Evolutionary conservation across 73 alveolate genomes (phyloP).

Genomic region (Symbiodinium pilosum): DNA sequence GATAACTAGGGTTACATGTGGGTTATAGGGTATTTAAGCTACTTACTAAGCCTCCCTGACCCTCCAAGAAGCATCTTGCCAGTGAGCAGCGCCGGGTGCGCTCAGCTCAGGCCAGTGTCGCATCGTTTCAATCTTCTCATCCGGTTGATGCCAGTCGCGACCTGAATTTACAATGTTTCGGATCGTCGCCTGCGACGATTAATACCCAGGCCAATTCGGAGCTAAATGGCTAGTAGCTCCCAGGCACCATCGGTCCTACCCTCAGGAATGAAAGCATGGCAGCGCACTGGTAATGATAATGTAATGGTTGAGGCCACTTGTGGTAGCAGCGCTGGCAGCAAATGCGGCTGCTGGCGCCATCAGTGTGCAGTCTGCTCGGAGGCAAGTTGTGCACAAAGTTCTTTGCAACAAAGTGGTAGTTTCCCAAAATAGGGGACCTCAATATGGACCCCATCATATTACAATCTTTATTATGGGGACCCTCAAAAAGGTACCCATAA

Average conservation of each 20-base stretch:
- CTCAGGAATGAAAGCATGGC: neutral
- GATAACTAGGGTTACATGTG: no score
- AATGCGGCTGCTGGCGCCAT: neutral
- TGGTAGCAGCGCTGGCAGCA: neutral
- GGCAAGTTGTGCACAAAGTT: neutral
- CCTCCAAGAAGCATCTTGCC: no score
- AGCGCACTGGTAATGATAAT: no score
- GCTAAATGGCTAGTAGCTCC: slow-evolving; percentile 9
- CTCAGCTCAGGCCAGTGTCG: neutral
- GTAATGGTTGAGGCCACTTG: neutral
- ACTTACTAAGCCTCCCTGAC: no score
- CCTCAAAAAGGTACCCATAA: no score
- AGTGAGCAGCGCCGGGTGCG: neutral
- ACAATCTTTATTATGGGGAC: no score
- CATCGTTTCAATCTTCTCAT: neutral
- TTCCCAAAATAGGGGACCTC: no score
- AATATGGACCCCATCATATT: no score
- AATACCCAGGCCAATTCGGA: neutral
- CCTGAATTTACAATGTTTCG: neutral
- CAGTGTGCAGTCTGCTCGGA: neutral
- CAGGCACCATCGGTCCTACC: neutral
- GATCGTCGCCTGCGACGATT: neutral
- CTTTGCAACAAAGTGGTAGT: no score
- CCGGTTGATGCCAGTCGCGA: neutral
- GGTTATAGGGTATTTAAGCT: no score